Conservation (phyloP, 2,329 filamentous ascomycete species). For the Alternaria sp. region DNA sequence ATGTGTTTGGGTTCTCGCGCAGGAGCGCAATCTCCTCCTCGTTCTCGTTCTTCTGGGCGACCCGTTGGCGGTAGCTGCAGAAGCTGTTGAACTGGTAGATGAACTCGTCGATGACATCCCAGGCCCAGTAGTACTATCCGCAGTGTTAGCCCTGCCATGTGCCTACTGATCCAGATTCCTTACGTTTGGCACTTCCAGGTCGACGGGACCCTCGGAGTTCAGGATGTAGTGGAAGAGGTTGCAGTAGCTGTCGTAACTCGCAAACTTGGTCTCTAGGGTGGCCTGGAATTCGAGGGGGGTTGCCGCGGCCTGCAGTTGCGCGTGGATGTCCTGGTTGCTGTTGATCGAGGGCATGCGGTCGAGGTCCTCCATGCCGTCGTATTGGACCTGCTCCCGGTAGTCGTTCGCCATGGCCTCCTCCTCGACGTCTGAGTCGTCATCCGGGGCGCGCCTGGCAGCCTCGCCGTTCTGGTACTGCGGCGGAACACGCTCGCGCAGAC, state of each 20-base stretch:
- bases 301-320: conserved; percentile 87
- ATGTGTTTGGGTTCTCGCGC: conserved; percentile 96
- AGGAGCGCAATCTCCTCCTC: conserved; percentile 92
- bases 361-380: conserved; percentile 84
- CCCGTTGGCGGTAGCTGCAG: conserved; percentile 92
- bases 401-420: conserved; percentile 96
- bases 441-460: conserved; percentile 51
- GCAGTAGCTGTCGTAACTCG: conserved; percentile 99
- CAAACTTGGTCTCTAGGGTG: conserved; percentile 94
- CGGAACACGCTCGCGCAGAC: conserved; percentile 26
- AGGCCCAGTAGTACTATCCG: conserved; percentile 94
- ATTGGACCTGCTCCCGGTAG: conserved; percentile 93
- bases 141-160: conserved; percentile 22
- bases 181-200: conserved; percentile 95
- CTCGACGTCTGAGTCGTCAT: conserved; percentile 91
- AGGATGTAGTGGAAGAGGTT: conserved; percentile 99
- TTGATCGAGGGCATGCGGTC: conserved; percentile 70
- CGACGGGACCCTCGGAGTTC: conserved; percentile 98
- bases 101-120: conserved; percentile 99
- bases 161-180: conserved; percentile 52
- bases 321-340: conserved; percentile 90
- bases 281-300: conserved; percentile 96
- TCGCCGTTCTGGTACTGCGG: conserved; percentile 53
- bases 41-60: conserved; percentile 83
- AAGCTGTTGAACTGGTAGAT: conserved; percentile 99